Base-by-base conservation (phyloP, 345 rosid genomes). In the Psidium friedrichsthalianum region DNA sequence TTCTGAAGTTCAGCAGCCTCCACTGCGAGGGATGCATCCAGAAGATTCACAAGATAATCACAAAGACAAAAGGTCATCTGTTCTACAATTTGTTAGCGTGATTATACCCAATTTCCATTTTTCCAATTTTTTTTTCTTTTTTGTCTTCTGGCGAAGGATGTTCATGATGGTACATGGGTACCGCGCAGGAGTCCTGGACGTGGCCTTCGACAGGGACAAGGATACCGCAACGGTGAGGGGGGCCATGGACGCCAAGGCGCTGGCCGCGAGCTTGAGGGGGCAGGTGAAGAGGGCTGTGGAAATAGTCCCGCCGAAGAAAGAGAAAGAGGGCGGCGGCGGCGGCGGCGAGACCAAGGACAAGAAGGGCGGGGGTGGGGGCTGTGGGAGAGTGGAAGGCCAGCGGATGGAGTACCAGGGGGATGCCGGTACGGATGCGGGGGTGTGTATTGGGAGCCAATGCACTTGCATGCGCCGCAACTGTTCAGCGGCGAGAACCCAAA, bases 161-260 rank as follows among this genome's bases (percentile, higher is more conserved):
- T 82, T 82, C 22, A 47, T 14, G 83, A n/a, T 14, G 36, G 36
- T 11, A 29, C 24, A 51, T 51, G 53, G 12, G 56, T 74, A 56
- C 59, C 59, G 47, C 7, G 56, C 86, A 92, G 94, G 94, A 11
- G 91, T 92, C 86, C 86, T 85, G 7, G 87, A 85, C 32, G 51
- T 83, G 82, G 42, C 59, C 27, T 8, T 92, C 9, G 90, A 92
- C 86, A 86, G 56, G 84, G 86, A 83, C 83, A 92, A 90, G 91
- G 92, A 92, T 52, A 81, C 88, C 80, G 90, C 90, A 56, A 87
- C 90, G 82, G 92, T 92, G 85, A 89, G 88, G 56, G 94, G 94
- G 61, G 85, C 89, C 1, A 89, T 92, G 90, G 92, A 92, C 85
- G 90, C 84, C 18, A 89, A 90, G 83, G 91, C 86, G 11, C 83